Evolutionary conservation across 1,284 basidiomycete genomes (phyloP).

Genomic region (Cutaneotrichosporon dermatis): DNA sequence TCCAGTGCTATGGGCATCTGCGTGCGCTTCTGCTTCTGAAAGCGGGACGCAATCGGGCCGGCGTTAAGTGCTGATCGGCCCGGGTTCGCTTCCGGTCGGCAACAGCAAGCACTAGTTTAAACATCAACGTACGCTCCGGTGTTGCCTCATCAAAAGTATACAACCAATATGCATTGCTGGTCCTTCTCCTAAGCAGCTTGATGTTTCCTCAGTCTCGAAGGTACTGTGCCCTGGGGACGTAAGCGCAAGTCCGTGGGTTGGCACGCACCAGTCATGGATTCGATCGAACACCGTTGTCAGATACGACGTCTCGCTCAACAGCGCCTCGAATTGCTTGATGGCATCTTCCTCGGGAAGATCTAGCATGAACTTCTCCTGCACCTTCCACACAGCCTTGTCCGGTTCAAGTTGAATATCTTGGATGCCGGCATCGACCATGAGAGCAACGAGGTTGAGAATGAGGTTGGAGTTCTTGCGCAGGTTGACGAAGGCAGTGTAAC

Average conservation of each 20-base stretch:
- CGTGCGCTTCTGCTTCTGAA: no score
- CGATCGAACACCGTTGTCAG: constrained; percentile 87
- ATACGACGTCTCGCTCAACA: constrained; percentile 93
- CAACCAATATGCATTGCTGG: not conserved
- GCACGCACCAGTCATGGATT: constrained; percentile 59
- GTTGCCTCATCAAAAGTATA: not conserved
- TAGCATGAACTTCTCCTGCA: constrained; percentile 94
- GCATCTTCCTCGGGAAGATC: constrained; percentile 94
- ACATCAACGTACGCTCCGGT: no score
- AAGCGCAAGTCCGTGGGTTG: constrained; percentile 1
- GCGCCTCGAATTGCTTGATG: constrained; percentile 89
- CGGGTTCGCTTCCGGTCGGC: no score
- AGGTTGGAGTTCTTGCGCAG: constrained; percentile 96
- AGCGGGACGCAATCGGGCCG: no score
- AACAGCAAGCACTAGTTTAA: no score
- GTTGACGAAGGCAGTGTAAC: constrained; percentile 92
- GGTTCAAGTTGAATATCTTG: constrained; percentile 85
- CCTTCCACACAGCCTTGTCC: constrained; percentile 60
- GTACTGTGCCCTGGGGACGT: constrained; percentile 40
- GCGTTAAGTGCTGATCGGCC: no score
- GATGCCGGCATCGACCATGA: constrained; percentile 98
- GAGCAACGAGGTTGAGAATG: constrained; percentile 88
- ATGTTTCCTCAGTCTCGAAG: constrained; percentile 32
- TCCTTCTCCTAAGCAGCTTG: no score
- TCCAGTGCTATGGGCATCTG: no score